phyloP scores from a whole-genome alignment of 305 asterid species.

The Withania somnifera region DNA sequence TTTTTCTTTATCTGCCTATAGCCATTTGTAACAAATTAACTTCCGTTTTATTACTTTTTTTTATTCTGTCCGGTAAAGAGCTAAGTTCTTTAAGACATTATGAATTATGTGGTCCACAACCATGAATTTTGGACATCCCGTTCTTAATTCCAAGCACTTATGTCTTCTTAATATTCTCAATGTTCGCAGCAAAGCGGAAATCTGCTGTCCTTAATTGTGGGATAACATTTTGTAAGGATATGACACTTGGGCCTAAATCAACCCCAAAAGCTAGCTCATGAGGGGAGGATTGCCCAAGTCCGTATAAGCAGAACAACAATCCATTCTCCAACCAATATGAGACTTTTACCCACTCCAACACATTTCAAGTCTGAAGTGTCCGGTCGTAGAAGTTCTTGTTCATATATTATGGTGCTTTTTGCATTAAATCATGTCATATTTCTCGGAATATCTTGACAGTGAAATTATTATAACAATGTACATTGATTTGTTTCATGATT shows the following conservation, averaged over 20 bases:
- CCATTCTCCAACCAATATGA: no score
- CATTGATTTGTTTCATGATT: neutral
- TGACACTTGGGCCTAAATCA: no score
- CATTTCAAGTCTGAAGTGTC: neutral
- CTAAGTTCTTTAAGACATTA: neutral
- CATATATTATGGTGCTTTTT: neutral
- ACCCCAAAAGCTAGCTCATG: no score
- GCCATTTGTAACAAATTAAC: neutral
- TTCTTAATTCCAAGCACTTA: neutral
- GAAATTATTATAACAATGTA: neutral
- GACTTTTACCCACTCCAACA: no score
- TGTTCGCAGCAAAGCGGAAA: neutral
- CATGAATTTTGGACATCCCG: neutral
- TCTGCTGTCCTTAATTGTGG: constrained; percentile 1
- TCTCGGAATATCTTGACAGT: neutral
- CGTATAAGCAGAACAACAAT: no score
- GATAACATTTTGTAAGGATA: no score
- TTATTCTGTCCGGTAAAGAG: neutral
- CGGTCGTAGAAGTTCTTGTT: neutral
- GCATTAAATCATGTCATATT: neutral
- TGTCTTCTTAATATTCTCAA: neutral
- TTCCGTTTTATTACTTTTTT: neutral
- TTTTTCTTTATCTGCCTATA: neutral
- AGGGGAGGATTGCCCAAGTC: no score
- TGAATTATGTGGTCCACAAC: neutral